These are phyloP conservation scores for Nannochloropsis granulata DNA, from an alignment of 108 stramenopile species.

Conservation along the genomic window DNA sequence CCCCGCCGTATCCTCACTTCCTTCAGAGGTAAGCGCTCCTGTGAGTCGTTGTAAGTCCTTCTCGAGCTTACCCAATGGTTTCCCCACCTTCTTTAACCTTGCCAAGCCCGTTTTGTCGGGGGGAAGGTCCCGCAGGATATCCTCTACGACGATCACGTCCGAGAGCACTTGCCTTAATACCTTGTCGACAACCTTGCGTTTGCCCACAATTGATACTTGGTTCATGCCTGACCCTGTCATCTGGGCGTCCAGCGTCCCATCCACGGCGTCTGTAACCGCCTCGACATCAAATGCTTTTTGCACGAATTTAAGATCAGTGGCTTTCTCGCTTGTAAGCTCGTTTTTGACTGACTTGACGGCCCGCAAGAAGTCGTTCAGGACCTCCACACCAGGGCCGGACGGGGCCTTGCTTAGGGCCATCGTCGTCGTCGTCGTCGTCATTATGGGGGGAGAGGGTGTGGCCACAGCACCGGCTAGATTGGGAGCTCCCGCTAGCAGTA, in stretches of 20 bases:
- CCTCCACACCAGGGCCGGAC: neutral
- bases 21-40: neutral
- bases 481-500: neutral
- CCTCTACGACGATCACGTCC: neutral
- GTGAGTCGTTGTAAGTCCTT: neutral
- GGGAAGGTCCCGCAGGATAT: neutral
- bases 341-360: neutral
- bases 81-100: neutral
- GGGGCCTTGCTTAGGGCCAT: neutral
- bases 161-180: neutral
- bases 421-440: neutral
- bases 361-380: neutral
- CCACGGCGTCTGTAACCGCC: neutral
- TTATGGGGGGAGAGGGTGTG: neutral
- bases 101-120: neutral
- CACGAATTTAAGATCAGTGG: neutral
- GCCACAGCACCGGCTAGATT: neutral
- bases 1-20: neutral
- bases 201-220: neutral
- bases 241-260: neutral
- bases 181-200: neutral
- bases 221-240: neutral
- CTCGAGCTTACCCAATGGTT: neutral
- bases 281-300: neutral
- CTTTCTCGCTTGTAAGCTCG: neutral